phyloP scores from a whole-genome alignment of 129 eudicot genomes.

The Deinandra increscens region DNA sequence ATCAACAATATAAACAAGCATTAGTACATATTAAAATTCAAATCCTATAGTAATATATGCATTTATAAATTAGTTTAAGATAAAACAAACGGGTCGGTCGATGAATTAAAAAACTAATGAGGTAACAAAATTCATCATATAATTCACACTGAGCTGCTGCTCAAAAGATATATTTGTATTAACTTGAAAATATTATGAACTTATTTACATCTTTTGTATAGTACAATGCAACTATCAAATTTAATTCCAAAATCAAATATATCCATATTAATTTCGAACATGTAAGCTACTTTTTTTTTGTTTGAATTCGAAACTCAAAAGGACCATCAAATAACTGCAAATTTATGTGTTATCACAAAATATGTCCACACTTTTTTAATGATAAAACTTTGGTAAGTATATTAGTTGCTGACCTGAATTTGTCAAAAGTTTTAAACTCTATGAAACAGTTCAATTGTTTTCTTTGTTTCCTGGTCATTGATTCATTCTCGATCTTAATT shows the following conservation, averaged over 20 bases:
- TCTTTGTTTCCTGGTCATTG: conserved; percentile 2
- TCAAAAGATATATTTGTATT: too few species aligned
- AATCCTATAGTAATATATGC: too few species aligned
- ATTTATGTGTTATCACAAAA: conserved; percentile 3
- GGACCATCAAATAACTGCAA: too few species aligned
- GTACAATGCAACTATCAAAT: conserved; percentile 2
- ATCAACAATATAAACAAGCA: too few species aligned
- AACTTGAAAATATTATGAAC: too few species aligned
- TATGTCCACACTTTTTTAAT: background rate
- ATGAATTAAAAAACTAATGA: too few species aligned
- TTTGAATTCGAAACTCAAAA: background rate
- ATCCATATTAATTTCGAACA: background rate
- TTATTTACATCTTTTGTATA: too few species aligned
- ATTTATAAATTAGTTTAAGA: too few species aligned
- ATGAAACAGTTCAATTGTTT: background rate
- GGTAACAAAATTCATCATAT: too few species aligned
- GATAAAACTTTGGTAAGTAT: background rate
- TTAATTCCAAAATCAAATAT: background rate
- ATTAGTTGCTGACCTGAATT: background rate
- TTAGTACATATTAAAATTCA: too few species aligned
- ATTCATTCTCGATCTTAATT: conserved; percentile 14
- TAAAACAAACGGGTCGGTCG: too few species aligned
- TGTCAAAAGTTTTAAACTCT: background rate
- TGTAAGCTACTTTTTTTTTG: background rate
- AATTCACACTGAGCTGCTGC: too few species aligned